These are phyloP conservation scores for Handroanthus guayacan DNA, from an alignment of 257 asterid species.

Conservation along the genomic window DNA sequence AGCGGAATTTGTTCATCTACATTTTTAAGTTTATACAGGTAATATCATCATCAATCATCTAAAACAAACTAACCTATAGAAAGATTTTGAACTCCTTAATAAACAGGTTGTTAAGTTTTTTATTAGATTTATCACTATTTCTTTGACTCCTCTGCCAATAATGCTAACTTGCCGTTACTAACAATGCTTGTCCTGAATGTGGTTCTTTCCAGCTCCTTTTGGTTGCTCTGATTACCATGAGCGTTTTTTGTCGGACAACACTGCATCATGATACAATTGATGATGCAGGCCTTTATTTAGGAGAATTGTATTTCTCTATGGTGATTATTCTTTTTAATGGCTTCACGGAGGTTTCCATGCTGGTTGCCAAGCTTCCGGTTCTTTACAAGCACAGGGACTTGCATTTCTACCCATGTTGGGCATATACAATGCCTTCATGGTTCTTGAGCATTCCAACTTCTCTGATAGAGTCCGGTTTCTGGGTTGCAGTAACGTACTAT, in stretches of 20 bases:
- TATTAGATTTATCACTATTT: conserved; percentile 16
- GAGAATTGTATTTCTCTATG: conserved; percentile 82
- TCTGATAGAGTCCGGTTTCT: conserved; percentile 81
- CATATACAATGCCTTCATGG: conserved; percentile 94
- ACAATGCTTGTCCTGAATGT: conserved; percentile 31
- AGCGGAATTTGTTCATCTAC: conserved; percentile 85
- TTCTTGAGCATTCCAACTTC: conserved; percentile 85
- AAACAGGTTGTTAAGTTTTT: conserved; percentile 30
- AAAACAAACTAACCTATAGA: conserved; percentile 14
- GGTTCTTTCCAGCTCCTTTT: conserved; percentile 71
- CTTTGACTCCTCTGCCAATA: not conserved
- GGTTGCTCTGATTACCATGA: conserved; percentile 92
- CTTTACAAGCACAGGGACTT: conserved; percentile 95
- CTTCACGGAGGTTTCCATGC: conserved; percentile 95
- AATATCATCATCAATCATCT: conserved; percentile 29
- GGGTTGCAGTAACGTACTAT: conserved; percentile 93
- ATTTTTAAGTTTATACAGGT: conserved; percentile 93
- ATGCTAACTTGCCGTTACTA: conserved; percentile 19
- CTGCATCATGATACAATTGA: conserved; percentile 82
- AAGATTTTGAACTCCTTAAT: conserved; percentile 8
- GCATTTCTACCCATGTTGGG: conserved; percentile 93
- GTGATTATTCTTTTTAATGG: conserved; percentile 94
- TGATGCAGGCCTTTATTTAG: conserved; percentile 91
- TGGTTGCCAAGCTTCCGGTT: conserved; percentile 89
- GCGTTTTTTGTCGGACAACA: conserved; percentile 88